phyloP scores from a whole-genome alignment of 2,329 filamentous ascomycete genomes.

The Talaromyces sp. region DNA sequence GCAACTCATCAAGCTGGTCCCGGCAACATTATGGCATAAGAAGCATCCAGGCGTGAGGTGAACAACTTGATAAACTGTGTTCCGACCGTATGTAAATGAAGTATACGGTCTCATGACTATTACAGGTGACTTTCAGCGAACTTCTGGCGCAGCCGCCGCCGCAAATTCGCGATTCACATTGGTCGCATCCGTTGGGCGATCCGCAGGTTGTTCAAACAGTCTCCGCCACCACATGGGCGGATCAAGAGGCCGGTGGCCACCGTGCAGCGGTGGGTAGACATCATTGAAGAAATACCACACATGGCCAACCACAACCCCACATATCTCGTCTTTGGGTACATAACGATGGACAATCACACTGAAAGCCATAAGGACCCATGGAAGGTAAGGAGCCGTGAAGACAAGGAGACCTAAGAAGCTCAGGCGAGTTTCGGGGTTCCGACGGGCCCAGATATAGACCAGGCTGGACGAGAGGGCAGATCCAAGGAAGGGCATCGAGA shows the following conservation, averaged over 20 bases:
- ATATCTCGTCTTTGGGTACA: conserved; percentile 92
- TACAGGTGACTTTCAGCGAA: conserved; percentile 39
- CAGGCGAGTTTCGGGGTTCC: conserved; percentile 87
- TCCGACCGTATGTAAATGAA: neutral
- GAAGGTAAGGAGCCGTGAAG: conserved; percentile 91
- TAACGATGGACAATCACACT: conserved; percentile 87
- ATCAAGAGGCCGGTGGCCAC: conserved; percentile 81
- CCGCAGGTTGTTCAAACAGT: conserved; percentile 63
- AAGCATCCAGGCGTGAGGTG: too few species aligned
- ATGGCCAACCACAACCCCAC: conserved; percentile 92
- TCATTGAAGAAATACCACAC: conserved; percentile 98
- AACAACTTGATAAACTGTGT: neutral
- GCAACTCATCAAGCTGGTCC: too few species aligned
- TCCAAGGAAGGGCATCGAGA: conserved; percentile 93
- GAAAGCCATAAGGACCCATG: conserved; percentile 94
- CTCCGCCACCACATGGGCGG: conserved; percentile 89
- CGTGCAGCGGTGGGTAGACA: conserved; percentile 89
- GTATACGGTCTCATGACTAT: neutral
- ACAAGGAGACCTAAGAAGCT: conserved; percentile 87
- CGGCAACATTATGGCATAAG: too few species aligned
- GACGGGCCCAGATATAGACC: conserved; percentile 96
- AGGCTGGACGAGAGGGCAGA: conserved; percentile 88
- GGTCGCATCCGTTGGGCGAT: conserved; percentile 25
- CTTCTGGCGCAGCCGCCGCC: conserved; percentile 37
- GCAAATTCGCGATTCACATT: conserved; percentile 37